Evolutionary conservation across 352 stramenopile genomes (phyloP), one percentile per base, ranked within the genome.

Genomic region (Pythium guiyangense): DNA sequence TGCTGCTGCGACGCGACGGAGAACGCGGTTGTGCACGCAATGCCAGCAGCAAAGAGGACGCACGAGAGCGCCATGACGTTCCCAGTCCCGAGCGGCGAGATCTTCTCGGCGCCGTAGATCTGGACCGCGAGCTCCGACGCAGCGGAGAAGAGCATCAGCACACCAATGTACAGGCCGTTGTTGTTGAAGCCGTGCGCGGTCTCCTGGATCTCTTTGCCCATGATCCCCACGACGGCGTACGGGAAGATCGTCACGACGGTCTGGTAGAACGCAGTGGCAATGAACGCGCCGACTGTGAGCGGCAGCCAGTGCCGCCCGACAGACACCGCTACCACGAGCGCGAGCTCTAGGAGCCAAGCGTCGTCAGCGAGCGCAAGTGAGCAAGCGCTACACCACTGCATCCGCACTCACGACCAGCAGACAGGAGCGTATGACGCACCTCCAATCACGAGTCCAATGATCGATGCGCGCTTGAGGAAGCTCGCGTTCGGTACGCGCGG

Each of bases 191-290:
- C 70, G 25, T 84, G 69, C 26, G 66, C 54, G 4, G 79, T 84
- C 34, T 77, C 78, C 53, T 86, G 79, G 29, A 90, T 81, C 57
- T 88, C 69, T 59, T 88, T 90, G 67, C 79, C 76, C 74, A 92
- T 83, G 53, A 92, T 88, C 9, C 82, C 82, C 20, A 92, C 82
- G 29, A 92, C 74, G 4, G 82, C 79, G 68, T 88, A 92, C 22
- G 82, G 79, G 49, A 92, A 89, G 26, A 92, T 74, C 35, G 67
- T 69, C n/a, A n/a, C n/a, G n/a, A n/a, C n/a, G n/a, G n/a, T n/a
- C n/a, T n/a, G n/a, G n/a, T n/a, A n/a, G n/a, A n/a, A n/a, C n/a
- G n/a, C n/a, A n/a, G n/a, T n/a, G n/a, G n/a, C n/a, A n/a, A n/a
- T n/a, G n/a, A n/a, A 90, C 43, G 75, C 64, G 11, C 63, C 60